Evolutionary conservation across 805 yeast species (phyloP).

Genomic region (Schwanniomyces yamadae): DNA sequence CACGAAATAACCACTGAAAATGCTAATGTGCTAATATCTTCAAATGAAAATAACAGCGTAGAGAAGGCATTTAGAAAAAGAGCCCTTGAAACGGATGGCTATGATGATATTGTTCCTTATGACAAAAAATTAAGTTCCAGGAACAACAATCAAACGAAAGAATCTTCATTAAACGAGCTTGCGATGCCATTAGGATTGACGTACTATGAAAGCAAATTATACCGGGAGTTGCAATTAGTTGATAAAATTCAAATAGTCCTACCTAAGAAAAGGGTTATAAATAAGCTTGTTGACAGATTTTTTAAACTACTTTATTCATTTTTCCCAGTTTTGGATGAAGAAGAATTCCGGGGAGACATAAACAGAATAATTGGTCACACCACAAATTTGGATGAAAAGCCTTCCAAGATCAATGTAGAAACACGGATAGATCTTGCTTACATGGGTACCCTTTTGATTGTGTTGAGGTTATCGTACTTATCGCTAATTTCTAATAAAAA

Average conservation of each 20-base stretch:
- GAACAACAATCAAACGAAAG: conserved; percentile 11
- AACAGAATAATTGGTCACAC: conserved; percentile 33
- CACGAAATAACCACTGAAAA: conserved; percentile 23
- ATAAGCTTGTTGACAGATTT: conserved; percentile 42
- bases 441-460: conserved; percentile 39
- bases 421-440: conserved; percentile 41
- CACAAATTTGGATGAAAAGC: conserved; percentile 21
- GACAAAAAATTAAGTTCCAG: conserved; percentile 19
- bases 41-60: conserved; percentile 10
- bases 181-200: conserved; percentile 33
- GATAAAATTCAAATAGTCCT: conserved; percentile 33
- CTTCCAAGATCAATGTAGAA: conserved; percentile 28
- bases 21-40: conserved; percentile 16
- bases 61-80: conserved; percentile 31
- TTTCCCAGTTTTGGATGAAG: conserved; percentile 46
- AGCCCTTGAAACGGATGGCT: conserved; percentile 34
- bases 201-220: conserved; percentile 29
- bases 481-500: conserved; percentile 35
- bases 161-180: conserved; percentile 13
- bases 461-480: conserved; percentile 42
- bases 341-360: conserved; percentile 28
- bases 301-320: conserved; percentile 46
- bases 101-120: conserved; percentile 33
- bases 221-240: conserved; percentile 28
- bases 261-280: conserved; percentile 39